Conservation (phyloP, 805 yeast species). For the Metschnikowia continentalis region DNA sequence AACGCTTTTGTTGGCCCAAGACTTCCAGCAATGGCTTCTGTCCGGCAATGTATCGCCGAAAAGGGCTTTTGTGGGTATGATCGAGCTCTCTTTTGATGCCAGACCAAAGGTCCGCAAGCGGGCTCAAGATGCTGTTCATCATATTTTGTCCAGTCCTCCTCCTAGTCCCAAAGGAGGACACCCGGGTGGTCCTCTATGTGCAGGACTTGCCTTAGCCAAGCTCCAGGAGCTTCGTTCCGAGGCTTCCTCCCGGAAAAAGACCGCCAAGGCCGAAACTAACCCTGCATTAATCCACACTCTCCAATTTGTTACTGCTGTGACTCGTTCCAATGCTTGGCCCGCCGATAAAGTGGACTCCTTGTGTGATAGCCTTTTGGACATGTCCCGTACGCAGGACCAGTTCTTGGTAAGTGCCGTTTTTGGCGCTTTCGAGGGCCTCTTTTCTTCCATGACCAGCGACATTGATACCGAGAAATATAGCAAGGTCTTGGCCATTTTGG, state of each 20-base stretch:
- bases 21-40: conserved; percentile 68
- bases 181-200: conserved; percentile 67
- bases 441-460: conserved; percentile 57
- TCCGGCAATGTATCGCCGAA: conserved; percentile 62
- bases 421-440: conserved; percentile 76
- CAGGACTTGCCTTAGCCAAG: conserved; percentile 60
- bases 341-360: conserved; percentile 58
- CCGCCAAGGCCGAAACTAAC: conserved; percentile 45
- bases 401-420: conserved; percentile 79
- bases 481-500: conserved; percentile 63
- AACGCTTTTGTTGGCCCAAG: conserved; percentile 74
- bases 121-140: conserved; percentile 82
- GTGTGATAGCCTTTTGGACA: conserved; percentile 70
- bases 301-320: conserved; percentile 69
- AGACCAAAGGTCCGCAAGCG: conserved; percentile 95
- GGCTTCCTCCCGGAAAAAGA: conserved; percentile 28
- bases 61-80: conserved; percentile 73
- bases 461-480: conserved; percentile 61
- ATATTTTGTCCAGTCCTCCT: conserved; percentile 62
- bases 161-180: conserved; percentile 75
- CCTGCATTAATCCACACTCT: conserved; percentile 67
- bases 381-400: conserved; percentile 81
- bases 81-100: conserved; percentile 77
- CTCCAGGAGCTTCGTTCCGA: conserved; percentile 43
- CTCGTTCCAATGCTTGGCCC: conserved; percentile 83